Percentiles rank a stretch among this genome's conserved stretches.
Evolutionary conservation across 208 protist species (phyloP).

Genomic region (Endotrypanum monterogeii): DNA sequence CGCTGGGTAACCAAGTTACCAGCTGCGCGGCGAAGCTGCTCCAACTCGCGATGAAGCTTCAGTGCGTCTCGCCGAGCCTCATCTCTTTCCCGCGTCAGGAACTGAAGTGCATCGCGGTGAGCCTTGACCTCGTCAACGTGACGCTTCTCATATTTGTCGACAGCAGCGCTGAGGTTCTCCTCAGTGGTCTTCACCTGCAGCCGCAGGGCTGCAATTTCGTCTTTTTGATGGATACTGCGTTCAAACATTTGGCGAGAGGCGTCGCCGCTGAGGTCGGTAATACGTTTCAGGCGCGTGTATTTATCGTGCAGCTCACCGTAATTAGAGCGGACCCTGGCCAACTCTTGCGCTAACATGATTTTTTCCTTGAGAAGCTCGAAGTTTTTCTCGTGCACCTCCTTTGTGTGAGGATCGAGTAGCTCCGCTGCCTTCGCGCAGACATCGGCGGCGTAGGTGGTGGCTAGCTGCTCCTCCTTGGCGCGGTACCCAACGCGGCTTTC

Average conservation of each 20-base stretch:
- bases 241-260: slow-evolving; percentile 46
- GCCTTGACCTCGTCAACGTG: slow-evolving; percentile 32
- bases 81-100: slow-evolving; percentile 59
- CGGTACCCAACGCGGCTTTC: slow-evolving; percentile 75
- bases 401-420: slow-evolving; percentile 68
- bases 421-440: slow-evolving; percentile 60
- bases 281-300: slow-evolving; percentile 49
- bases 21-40: slow-evolving; percentile 55
- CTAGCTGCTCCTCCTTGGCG: slow-evolving; percentile 55
- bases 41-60: slow-evolving; percentile 56
- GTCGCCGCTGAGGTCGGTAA: slow-evolving; percentile 43
- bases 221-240: slow-evolving; percentile 55
- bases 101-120: slow-evolving; percentile 33
- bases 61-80: slow-evolving; percentile 52
- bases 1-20: slow-evolving; percentile 65
- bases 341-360: slow-evolving; percentile 59
- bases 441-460: slow-evolving; percentile 43
- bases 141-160: slow-evolving; percentile 62
- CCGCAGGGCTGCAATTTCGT: slow-evolving; percentile 51
- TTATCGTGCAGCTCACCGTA: slow-evolving; percentile 34
- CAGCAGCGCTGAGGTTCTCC: slow-evolving; percentile 51
- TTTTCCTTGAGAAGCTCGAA: slow-evolving; percentile 74
- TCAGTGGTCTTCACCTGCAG: slow-evolving; percentile 58
- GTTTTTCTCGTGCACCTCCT: slow-evolving; percentile 70
- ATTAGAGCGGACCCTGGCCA: slow-evolving; percentile 16